These are phyloP conservation scores for Cladochytrium replicatum DNA, from an alignment of 192 early-diverging fungal species.

Conservation along the genomic window DNA sequence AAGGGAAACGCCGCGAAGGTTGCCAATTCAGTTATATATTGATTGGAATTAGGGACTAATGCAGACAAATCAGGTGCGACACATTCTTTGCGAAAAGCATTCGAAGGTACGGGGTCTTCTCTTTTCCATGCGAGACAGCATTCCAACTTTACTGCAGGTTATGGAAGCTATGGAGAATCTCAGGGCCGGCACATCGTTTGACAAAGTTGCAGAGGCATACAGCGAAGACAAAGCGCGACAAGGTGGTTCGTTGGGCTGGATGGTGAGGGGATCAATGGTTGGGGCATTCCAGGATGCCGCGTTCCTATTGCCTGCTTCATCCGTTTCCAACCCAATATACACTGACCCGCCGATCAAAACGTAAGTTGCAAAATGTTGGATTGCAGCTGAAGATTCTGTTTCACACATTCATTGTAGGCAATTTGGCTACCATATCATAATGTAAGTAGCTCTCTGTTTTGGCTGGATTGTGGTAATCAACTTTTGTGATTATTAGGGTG, in stretches of 20 bases:
- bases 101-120: constrained; percentile 33
- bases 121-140: constrained; percentile 4
- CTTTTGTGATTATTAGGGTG: too few species aligned
- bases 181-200: constrained; percentile 45
- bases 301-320: constrained; percentile 60
- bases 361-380: background rate
- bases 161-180: constrained; percentile 60
- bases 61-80: constrained; percentile 38
- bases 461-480: too few species aligned
- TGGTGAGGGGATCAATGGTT: constrained; percentile 62
- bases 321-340: constrained; percentile 50
- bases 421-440: too few species aligned
- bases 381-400: background rate
- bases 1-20: too few species aligned
- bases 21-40: too few species aligned
- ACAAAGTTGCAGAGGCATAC: constrained; percentile 58
- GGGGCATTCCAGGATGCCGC: constrained; percentile 73
- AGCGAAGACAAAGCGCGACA: constrained; percentile 78
- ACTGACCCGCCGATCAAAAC: constrained; percentile 53
- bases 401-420: too few species aligned
- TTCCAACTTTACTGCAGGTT: constrained; percentile 10
- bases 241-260: constrained; percentile 73
- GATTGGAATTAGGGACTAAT: too few species aligned
- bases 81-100: constrained; percentile 82
- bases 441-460: too few species aligned